Base-by-base conservation (phyloP, 2,329 filamentous ascomycete species). In the Coniella lustricola region DNA sequence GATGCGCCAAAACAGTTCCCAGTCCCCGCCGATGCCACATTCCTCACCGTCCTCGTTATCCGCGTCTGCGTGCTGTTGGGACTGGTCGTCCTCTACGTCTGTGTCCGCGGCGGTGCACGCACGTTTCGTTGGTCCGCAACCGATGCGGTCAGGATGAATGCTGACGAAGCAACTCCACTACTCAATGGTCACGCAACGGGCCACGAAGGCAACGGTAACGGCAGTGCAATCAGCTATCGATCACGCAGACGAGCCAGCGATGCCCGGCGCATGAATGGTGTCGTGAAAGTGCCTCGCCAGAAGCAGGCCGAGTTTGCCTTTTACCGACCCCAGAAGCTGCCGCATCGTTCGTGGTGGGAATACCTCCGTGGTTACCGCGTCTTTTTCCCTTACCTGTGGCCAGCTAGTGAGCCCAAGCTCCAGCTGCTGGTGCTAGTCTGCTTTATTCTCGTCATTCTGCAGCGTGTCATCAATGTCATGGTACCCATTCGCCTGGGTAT, bases 361-460 rank as follows among this genome's bases (percentile, higher is more conserved):
- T 98, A 98, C 64, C 72, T 96, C 52, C 83, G 85, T 55, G 90
- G 91, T 39, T 98, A 97, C 66, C 87, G 85, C 12, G 74, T 96
- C 44, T 95, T 98, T 68, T 94, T 97, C 64, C 91, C 90, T 0
- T 98, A 97, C 62, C 79, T 97, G 50, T 98, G 93, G 93, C 93
- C 93, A 1, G 85, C 83, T 59, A 91, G 91, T 61, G 83, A 88
- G 33, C 37, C 62, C 4, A 77, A 74, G 55, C 73, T 98, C 48
- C 85, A 96, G 69, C 56, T 89, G 20, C 77, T 90, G 47, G 89
- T 96, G 17, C 64, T 94, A 17, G 59, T 90, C 41, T 97, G 93
- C 67, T 90, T 97, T 60, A 45, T 81, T 32, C 76, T 98, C 41
- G 81, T 97, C 48, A 66, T 93, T 39, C 60, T 85, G 10, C 90